Evolutionary conservation across 2,329 filamentous ascomycete genomes (phyloP).

Genomic region (Neopestalotiopsis sp.): DNA sequence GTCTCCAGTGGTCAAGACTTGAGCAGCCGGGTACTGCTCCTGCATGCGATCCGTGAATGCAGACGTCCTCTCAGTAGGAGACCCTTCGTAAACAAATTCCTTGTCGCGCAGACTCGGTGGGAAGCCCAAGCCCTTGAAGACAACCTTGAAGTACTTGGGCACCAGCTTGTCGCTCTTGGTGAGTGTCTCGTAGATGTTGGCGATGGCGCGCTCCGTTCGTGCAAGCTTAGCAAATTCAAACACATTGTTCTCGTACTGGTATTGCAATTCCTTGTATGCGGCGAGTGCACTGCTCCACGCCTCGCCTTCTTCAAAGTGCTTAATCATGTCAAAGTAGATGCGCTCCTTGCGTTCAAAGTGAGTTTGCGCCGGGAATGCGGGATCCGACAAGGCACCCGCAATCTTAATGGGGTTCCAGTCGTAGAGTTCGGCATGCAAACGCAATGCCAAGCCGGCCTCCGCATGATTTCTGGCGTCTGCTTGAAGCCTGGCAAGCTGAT

Average conservation of each 20-base stretch:
- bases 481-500: constrained; percentile 84
- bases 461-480: constrained; percentile 76
- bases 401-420: constrained; percentile 81
- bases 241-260: constrained; percentile 87
- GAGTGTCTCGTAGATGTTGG: constrained; percentile 88
- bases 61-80: constrained; percentile 74
- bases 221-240: constrained; percentile 95
- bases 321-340: constrained; percentile 94
- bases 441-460: constrained; percentile 86
- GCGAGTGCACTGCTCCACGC: constrained; percentile 88
- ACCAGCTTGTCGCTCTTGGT: constrained; percentile 79
- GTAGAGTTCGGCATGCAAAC: constrained; percentile 90
- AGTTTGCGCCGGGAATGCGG: constrained; percentile 80
- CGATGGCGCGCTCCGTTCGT: constrained; percentile 86
- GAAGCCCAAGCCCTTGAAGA: constrained; percentile 89
- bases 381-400: constrained; percentile 71
- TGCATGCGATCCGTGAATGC: constrained; percentile 92
- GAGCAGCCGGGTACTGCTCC: constrained; percentile 84
- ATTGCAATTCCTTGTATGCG: constrained; percentile 87
- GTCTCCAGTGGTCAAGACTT: constrained; percentile 73
- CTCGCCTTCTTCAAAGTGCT: constrained; percentile 91
- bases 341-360: constrained; percentile 92
- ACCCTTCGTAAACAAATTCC: constrained; percentile 89
- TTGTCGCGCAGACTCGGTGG: constrained; percentile 82
- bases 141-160: constrained; percentile 89